Percentiles rank a stretch among this genome's conserved stretches.
phyloP scores from a whole-genome alignment of 208 protist species.

The Phytomonas francai region DNA sequence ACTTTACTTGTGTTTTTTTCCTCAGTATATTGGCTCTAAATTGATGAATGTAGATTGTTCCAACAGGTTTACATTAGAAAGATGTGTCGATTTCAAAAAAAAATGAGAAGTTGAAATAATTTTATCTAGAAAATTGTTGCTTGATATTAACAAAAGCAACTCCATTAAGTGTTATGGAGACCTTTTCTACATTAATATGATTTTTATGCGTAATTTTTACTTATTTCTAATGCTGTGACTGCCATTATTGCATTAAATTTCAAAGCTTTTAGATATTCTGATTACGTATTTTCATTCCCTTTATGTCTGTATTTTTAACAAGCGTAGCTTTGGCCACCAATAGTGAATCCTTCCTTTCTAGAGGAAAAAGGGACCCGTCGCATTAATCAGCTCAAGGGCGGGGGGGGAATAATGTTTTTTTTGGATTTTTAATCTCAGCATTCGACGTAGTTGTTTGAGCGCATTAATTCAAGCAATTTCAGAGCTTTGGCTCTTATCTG shows the following conservation, averaged over 20 bases:
- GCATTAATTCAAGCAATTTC: not conserved
- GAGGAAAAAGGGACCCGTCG: not conserved
- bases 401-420: not conserved
- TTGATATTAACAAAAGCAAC: not conserved
- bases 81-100: not conserved
- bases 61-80: not conserved
- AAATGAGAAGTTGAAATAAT: not conserved
- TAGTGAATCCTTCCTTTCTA: not conserved
- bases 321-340: not conserved
- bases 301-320: not conserved
- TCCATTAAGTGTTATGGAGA: not conserved
- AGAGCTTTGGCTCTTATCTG: not conserved
- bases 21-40: not conserved
- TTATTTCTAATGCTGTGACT: not conserved
- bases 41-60: not conserved
- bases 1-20: conserved; percentile 7
- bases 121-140: not conserved
- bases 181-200: not conserved
- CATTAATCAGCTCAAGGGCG: not conserved
- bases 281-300: not conserved
- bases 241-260: not conserved
- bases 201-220: not conserved
- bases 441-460: not conserved
- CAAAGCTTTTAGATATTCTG: not conserved
- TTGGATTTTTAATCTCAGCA: not conserved